These are phyloP conservation scores for Flaveria linearis DNA, from an alignment of 129 eudicot genomes.

Conservation along the genomic window DNA sequence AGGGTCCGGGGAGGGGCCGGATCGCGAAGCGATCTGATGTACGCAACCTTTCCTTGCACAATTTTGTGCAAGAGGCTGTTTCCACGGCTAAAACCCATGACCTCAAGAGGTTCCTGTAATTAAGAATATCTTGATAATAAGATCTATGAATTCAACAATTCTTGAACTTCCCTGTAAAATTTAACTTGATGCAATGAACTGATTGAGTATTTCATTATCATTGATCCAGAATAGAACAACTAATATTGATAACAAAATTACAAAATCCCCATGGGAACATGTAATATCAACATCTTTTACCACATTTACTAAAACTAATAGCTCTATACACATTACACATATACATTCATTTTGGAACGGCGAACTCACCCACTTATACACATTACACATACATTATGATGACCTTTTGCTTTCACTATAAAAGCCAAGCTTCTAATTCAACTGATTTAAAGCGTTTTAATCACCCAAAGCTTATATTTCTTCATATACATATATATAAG, in stretches of 20 bases:
- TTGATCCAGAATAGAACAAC: slow-evolving; percentile 5
- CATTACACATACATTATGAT: slow-evolving; percentile 21
- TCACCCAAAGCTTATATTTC: slow-evolving; percentile 71
- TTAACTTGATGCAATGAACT: neutral
- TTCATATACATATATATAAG: slow-evolving; percentile 70
- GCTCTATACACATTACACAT: slow-evolving; percentile 34
- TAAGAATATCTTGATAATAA: slow-evolving; percentile 4
- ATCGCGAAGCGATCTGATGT: no score
- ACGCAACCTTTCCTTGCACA: no score
- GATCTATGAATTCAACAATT: slow-evolving; percentile 3
- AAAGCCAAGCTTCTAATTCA: slow-evolving; percentile 4
- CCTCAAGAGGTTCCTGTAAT: no score
- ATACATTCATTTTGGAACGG: neutral
- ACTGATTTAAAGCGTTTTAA: slow-evolving; percentile 54
- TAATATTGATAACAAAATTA: slow-evolving; percentile 11
- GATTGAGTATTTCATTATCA: neutral
- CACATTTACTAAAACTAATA: slow-evolving; percentile 31
- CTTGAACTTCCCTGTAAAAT: slow-evolving; percentile 7
- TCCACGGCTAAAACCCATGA: no score
- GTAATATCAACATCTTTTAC: slow-evolving; percentile 29
- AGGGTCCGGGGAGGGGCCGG: no score
- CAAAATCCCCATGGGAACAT: slow-evolving; percentile 21
- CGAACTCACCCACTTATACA: slow-evolving; percentile 7
- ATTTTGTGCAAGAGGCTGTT: no score
- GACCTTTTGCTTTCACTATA: slow-evolving; percentile 22